phyloP scores from a whole-genome alignment of 495 filamentous ascomycete species.

The Letharia lupina region DNA sequence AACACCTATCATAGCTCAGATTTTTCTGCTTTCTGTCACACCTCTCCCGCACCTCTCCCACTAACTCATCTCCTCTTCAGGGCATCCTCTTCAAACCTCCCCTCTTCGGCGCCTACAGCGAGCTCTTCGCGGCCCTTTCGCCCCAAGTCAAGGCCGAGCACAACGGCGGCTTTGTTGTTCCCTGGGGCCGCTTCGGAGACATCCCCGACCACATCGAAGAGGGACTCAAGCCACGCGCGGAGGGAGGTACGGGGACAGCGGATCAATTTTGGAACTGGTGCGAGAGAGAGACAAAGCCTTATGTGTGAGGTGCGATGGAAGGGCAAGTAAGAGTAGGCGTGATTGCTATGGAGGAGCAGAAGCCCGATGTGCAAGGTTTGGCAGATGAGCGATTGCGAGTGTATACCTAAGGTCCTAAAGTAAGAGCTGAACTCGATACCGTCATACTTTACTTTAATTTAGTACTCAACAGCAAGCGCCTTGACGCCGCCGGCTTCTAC shows the following conservation, averaged over 20 bases:
- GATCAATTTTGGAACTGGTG: slow-evolving; percentile 20
- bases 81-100: slow-evolving; percentile 28
- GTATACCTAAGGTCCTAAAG: too few relatives aligned
- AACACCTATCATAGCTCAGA: background rate
- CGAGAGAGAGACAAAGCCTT: slow-evolving; percentile 8
- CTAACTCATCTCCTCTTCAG: slow-evolving; percentile 18
- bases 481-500: too few relatives aligned
- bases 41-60: background rate
- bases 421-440: too few relatives aligned
- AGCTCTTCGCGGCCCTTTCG: slow-evolving; percentile 37
- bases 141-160: slow-evolving; percentile 30
- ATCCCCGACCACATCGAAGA: slow-evolving; percentile 19
- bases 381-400: too few relatives aligned
- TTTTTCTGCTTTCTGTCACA: too few relatives aligned
- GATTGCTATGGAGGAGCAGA: too few relatives aligned
- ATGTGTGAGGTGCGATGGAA: background rate
- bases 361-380: too few relatives aligned
- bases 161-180: slow-evolving; percentile 32
- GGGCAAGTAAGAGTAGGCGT: too few relatives aligned
- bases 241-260: slow-evolving; percentile 8
- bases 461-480: too few relatives aligned
- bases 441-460: too few relatives aligned
- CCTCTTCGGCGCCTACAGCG: slow-evolving; percentile 38
- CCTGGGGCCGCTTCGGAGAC: slow-evolving; percentile 27
- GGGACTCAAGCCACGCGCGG: background rate